Evolutionary conservation across 2,329 filamentous ascomycete species (phyloP).

Genomic region (Fusarium staphyleae): DNA sequence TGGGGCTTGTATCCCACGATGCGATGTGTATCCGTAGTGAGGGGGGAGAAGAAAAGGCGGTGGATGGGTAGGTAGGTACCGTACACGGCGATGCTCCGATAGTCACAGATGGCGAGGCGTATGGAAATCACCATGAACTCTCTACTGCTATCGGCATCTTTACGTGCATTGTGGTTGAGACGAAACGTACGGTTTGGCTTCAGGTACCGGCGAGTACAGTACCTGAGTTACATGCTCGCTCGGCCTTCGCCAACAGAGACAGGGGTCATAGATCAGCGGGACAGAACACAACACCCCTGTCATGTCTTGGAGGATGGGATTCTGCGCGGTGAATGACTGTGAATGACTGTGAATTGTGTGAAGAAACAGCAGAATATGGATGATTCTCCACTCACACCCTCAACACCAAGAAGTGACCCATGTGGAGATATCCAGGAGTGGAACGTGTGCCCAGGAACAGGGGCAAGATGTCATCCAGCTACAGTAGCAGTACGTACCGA

Average conservation of each 20-base stretch:
- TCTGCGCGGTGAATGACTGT: conserved; percentile 21
- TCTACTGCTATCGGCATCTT: no score
- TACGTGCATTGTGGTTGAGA: no score
- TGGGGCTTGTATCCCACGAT: not conserved
- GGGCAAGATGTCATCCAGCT: not conserved
- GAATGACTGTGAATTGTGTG: conserved; percentile 6
- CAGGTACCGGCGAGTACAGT: conserved; percentile 30
- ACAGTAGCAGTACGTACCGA: no score
- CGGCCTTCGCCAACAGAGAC: conserved; percentile 7
- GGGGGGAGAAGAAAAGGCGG: conserved; percentile 6
- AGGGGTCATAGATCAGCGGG: conserved; percentile 34
- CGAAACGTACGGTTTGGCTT: conserved; percentile 5
- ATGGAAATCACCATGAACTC: not conserved
- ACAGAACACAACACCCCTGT: conserved; percentile 15
- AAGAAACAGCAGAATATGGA: not conserved
- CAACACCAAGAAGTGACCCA: not conserved
- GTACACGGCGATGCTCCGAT: not conserved
- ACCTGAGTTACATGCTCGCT: no score
- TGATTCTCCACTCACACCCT: not conserved
- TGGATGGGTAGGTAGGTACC: not conserved
- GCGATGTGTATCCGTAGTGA: not conserved
- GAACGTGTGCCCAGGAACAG: conserved; percentile 11
- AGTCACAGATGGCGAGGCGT: not conserved
- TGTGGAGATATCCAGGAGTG: conserved; percentile 26
- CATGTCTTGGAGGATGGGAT: conserved; percentile 24